These are phyloP conservation scores for Luffa acutangula DNA, from an alignment of 306 rosid species.

Conservation along the genomic window DNA sequence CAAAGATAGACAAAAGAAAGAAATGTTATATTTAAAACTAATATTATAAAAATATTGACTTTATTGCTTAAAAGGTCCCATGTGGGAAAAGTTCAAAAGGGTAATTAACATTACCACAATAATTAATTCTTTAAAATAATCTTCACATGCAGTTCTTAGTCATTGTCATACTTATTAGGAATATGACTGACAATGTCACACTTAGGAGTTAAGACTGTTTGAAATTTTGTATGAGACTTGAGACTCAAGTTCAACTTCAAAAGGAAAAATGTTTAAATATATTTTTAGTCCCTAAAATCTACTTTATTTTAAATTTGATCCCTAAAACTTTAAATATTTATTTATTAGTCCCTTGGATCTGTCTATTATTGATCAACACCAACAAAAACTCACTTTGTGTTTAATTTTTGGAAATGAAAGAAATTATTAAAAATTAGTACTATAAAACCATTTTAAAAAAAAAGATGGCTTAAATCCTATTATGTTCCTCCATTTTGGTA, in stretches of 20 bases:
- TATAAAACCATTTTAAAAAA: too few relatives aligned
- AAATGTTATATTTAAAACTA: not conserved
- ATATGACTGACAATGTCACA: not conserved
- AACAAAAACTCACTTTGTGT: too few relatives aligned
- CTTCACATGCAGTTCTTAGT: not conserved
- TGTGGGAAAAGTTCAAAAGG: conserved; percentile 1
- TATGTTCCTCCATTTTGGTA: too few relatives aligned
- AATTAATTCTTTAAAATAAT: not conserved
- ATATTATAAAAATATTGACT: not conserved
- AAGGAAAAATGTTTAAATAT: not conserved
- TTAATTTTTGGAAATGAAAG: too few relatives aligned
- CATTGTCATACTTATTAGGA: not conserved
- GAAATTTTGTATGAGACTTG: not conserved
- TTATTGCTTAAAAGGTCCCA: not conserved
- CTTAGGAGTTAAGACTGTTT: not conserved
- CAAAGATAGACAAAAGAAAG: not conserved
- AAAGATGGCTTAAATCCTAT: too few relatives aligned
- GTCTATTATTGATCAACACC: not conserved
- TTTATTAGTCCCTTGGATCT: not conserved
- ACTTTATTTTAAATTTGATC: not conserved
- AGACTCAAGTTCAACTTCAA: not conserved
- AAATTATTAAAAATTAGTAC: too few relatives aligned
- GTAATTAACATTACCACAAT: not conserved
- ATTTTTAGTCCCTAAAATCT: not conserved
- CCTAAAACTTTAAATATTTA: not conserved